phyloP scores from a whole-genome alignment of 139 green algal species.

The Dunaliella primolecta region DNA sequence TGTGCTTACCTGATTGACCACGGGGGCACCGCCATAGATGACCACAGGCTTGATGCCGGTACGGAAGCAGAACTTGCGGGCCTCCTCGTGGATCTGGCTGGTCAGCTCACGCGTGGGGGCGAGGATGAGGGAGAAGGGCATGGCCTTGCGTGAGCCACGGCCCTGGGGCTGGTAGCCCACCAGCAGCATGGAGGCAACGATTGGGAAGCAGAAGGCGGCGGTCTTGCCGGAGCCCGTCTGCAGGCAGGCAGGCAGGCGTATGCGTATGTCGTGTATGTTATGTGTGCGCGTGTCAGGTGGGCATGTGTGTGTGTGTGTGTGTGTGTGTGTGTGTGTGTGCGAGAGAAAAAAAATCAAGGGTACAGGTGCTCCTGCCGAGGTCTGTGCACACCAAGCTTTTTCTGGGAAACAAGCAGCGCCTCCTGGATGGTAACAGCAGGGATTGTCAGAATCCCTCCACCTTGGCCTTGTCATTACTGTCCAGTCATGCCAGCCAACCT shows the following conservation, averaged over 20 bases:
- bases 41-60: slow-evolving; percentile 88
- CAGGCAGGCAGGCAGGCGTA: too few relatives aligned
- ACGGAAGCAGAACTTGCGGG: slow-evolving; percentile 92
- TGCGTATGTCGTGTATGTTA: too few relatives aligned
- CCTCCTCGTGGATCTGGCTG: slow-evolving; percentile 91
- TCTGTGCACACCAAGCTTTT: too few relatives aligned
- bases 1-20: slow-evolving; percentile 29
- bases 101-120: slow-evolving; percentile 92
- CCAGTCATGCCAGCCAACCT: too few relatives aligned
- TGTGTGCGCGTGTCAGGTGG: too few relatives aligned
- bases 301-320: not conserved
- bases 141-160: slow-evolving; percentile 74
- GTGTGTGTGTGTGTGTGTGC: not conserved
- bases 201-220: slow-evolving; percentile 98
- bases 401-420: too few relatives aligned
- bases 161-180: slow-evolving; percentile 51
- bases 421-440: too few relatives aligned
- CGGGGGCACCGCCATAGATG: slow-evolving; percentile 93
- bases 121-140: slow-evolving; percentile 85
- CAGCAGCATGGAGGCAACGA: slow-evolving; percentile 86
- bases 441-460: too few relatives aligned
- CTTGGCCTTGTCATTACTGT: too few relatives aligned
- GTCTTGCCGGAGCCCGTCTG: slow-evolving; percentile 97
- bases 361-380: too few relatives aligned
- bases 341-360: too few relatives aligned